Conservation (phyloP, 83 land plant genomes). For the Thuja plicata region DNA sequence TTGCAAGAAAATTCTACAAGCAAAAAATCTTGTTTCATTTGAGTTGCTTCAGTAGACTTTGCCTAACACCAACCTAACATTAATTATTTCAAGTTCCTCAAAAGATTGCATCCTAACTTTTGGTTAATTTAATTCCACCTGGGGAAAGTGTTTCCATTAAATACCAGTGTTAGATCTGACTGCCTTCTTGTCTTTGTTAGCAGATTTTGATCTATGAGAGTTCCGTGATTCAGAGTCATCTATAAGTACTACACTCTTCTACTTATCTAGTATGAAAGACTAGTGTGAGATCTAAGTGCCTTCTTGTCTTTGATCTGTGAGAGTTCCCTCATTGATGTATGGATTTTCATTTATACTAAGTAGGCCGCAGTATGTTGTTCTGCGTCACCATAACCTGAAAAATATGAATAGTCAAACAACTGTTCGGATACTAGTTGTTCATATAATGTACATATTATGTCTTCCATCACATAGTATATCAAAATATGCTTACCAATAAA, state of each 20-base stretch:
- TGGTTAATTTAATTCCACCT: neutral
- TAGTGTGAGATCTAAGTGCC: too few relatives aligned
- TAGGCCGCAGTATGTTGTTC: conserved; percentile 45
- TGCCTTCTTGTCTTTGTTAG: conserved; percentile 12
- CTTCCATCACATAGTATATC: neutral
- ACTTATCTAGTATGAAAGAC: too few relatives aligned
- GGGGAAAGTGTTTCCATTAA: conserved; percentile 23
- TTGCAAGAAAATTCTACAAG: neutral
- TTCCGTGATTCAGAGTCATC: conserved; percentile 25
- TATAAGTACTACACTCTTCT: conserved; percentile 40
- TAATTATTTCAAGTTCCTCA: neutral
- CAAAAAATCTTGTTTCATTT: neutral
- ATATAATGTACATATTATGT: neutral
- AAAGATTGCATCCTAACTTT: neutral
- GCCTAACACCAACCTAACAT: conserved; percentile 1
- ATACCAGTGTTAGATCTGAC: conserved; percentile 28
- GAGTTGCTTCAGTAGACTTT: neutral
- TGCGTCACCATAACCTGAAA: conserved; percentile 48
- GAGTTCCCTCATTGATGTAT: conserved; percentile 24
- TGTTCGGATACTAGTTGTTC: neutral
- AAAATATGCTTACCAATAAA: neutral
- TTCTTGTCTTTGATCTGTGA: conserved; percentile 3
- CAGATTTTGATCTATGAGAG: neutral
- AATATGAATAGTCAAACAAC: conserved; percentile 12
- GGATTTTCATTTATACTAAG: conserved; percentile 67